Evolutionary conservation across 495 filamentous ascomycete genomes (phyloP), one percentile per base, ranked within the genome.

Genomic region (Trichoderma virens): DNA sequence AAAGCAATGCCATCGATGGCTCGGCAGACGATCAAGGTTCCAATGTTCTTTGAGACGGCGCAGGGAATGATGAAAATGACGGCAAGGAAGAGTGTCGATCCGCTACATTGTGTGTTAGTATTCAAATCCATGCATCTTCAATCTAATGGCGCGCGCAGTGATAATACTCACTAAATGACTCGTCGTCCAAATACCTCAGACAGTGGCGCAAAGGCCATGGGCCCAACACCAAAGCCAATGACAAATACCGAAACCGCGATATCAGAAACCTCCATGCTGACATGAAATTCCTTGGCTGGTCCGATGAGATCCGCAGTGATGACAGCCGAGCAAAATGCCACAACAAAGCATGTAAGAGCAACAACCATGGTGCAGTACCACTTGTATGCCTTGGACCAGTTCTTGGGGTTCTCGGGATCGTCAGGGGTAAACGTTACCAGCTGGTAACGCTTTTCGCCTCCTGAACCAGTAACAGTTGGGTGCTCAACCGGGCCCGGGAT

Each of bases 131-230:
- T 5, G 16, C 16, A n/a, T 7, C 16, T 20, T n/a, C 16, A 2
- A 20, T 13, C 61, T n/a, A 6, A 20, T 43, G 41, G 13, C 18
- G 16, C 6, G 18, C 20, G 18, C 16, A n/a, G n/a, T n/a, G n/a
- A n/a, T 7, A 47, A 47, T 27, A 62, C 73, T 31, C 68, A 75
- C 70, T 92, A 93, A 65, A 93, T 85, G 13, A 87, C 76, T 47
- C 82, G 78, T 61, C 90, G 77, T 60, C 90, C 90, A 32, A 86
- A 71, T 62, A 93, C 79, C 71, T 93, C 90, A 13, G 84, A 88
- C 62, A 92, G 72, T 0, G 91, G 90, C 28, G 90, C 90, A 70
- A 93, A 95, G 16, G 78, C 79, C 89, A 93, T 89, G n/a, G 91
- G 90, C 3, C 88, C 90, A 51, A 92, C 73, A 69, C 89, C 89